phyloP scores from a whole-genome alignment of 345 rosid species.

The Murraya koenigii region DNA sequence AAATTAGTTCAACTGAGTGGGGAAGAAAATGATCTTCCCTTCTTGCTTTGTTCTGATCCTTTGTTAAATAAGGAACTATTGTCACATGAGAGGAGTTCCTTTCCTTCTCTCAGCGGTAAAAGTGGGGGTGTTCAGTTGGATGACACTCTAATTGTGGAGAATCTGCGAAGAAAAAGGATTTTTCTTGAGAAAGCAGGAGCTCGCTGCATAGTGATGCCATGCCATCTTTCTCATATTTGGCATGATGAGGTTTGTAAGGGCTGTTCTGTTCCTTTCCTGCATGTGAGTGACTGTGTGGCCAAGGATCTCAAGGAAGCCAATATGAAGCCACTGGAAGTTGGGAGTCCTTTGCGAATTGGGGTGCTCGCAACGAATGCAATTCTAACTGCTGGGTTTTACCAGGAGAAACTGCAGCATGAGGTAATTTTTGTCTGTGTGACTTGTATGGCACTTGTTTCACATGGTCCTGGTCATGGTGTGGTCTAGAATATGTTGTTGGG shows the following conservation, averaged over 20 bases:
- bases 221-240: slow-evolving; percentile 52
- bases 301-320: slow-evolving; percentile 47
- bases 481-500: neutral
- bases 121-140: slow-evolving; percentile 30
- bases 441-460: slow-evolving; percentile 1
- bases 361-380: slow-evolving; percentile 36
- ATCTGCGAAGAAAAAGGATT: slow-evolving; percentile 33
- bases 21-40: slow-evolving; percentile 48
- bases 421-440: slow-evolving; percentile 21
- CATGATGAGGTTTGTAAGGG: slow-evolving; percentile 35
- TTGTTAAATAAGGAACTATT: slow-evolving; percentile 49
- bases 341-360: slow-evolving; percentile 49
- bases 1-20: slow-evolving; percentile 58
- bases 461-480: neutral
- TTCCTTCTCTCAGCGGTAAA: slow-evolving; percentile 38
- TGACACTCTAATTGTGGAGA: slow-evolving; percentile 30
- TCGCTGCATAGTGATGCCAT: slow-evolving; percentile 49
- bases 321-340: slow-evolving; percentile 51
- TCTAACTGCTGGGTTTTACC: slow-evolving; percentile 47
- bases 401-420: slow-evolving; percentile 44
- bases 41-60: slow-evolving; percentile 75
- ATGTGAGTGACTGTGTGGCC: slow-evolving; percentile 54
- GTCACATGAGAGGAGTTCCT: slow-evolving; percentile 41
- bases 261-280: slow-evolving; percentile 37
- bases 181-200: slow-evolving; percentile 51